Evolutionary conservation across 2,329 filamentous ascomycete species (phyloP), one percentile per base, ranked within the genome.

Genomic region (Ophiostoma novo-ulmi): DNA sequence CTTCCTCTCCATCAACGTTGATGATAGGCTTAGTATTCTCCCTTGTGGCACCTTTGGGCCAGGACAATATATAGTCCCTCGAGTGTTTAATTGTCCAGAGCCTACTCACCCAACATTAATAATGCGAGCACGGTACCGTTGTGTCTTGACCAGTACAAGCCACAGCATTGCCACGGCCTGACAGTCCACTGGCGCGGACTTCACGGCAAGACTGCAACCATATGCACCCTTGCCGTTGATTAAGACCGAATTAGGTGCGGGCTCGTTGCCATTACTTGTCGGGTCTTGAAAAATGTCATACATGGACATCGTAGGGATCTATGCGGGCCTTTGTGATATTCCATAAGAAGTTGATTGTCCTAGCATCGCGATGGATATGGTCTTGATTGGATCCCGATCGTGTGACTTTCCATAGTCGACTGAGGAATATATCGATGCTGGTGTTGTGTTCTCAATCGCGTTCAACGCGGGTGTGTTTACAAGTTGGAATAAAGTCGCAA

Each of bases 251-350:
- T 84, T 82, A 1, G 83, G 83, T 10, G 82, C 80, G 3, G 83
- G 83, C 81, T 74, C 72, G 22, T 73, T 68, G 41, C 72, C 73
- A 44, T 72, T 64, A 58, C 68, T 73, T 17, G 68, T 41, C 6
- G 39, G 71, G 22, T 73, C 72, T 11, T 69, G 3, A 26, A 74
- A 74, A 2, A 63, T 39, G 7, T 26, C 69, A 39, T 69, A 68
- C 13, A 73, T 48, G n/a, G n/a, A 86, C 84, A 0, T 85, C 84
- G 74, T 87, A 84, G 6, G 83, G 82, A 2, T 78, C 77, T n/a
- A 78, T 75, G 38, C 75, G 48, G 0, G 73, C 79, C 22, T 78
- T 77, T 68, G 79, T 82, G 20, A 85, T 77, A 17, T 76, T 79
- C 82, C 82, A 85, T 69, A 78, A 72, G 38, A 79, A 75, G 44